A percentile compares a stretch with the other conserved stretches of the same genome.
phyloP scores from a whole-genome alignment of 2,329 filamentous ascomycete genomes.

The Scedosporium dehoogii region DNA sequence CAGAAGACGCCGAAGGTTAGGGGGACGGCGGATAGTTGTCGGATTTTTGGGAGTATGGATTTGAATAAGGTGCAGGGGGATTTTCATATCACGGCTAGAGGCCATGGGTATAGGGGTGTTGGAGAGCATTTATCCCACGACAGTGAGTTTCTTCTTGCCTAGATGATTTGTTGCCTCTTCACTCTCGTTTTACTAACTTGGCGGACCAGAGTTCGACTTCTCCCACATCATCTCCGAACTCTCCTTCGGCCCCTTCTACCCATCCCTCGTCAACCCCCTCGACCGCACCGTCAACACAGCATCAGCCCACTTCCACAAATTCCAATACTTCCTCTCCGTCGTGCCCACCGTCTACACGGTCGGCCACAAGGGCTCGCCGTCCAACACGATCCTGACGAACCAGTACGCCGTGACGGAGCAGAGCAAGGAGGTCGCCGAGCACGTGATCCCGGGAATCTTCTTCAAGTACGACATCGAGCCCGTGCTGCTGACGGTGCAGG shows the following conservation, averaged over 20 bases:
- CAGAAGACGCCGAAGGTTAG: slow-evolving; percentile 65
- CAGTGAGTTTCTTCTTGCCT: slow-evolving; percentile 37
- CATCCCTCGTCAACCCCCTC: slow-evolving; percentile 84
- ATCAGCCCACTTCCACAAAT: slow-evolving; percentile 78
- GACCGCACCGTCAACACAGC: slow-evolving; percentile 79
- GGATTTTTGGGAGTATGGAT: slow-evolving; percentile 81
- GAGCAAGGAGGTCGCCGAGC: slow-evolving; percentile 59
- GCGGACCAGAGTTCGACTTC: slow-evolving; percentile 76
- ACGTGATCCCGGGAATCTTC: slow-evolving; percentile 76
- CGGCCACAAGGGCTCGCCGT: slow-evolving; percentile 25
- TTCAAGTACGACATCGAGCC: slow-evolving; percentile 99
- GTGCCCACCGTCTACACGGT: slow-evolving; percentile 89
- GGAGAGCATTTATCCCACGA: slow-evolving; percentile 67
- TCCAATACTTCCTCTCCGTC: slow-evolving; percentile 93
- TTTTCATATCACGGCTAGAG: slow-evolving; percentile 92
- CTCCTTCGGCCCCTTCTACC: slow-evolving; percentile 95
- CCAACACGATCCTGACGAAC: slow-evolving; percentile 74
- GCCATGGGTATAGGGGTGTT: slow-evolving; percentile 77
- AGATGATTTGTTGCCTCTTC: neutral
- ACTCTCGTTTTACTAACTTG: neutral
- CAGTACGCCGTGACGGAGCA: slow-evolving; percentile 97
- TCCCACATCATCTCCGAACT: slow-evolving; percentile 93
- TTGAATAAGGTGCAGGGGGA: slow-evolving; percentile 97
- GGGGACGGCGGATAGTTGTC: slow-evolving; percentile 58
- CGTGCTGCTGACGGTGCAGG: slow-evolving; percentile 75